phyloP scores from a whole-genome alignment of 208 protist genomes.

The Blastocrithidia nonstop region DNA sequence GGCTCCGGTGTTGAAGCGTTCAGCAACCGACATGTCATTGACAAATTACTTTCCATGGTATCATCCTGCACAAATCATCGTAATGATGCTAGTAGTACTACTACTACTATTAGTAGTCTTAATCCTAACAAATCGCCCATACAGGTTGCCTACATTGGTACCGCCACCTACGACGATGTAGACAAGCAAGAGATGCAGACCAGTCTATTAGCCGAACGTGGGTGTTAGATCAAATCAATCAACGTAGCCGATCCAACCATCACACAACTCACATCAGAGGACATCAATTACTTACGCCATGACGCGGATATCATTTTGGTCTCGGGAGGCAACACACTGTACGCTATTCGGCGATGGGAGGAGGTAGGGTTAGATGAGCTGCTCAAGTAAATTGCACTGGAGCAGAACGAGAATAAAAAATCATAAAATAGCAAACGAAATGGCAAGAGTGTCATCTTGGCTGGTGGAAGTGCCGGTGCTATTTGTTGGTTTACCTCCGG shows the following conservation, averaged over 20 bases:
- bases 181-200: constrained; percentile 19
- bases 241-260: constrained; percentile 34
- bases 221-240: constrained; percentile 33
- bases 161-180: constrained; percentile 75
- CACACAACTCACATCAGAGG: constrained; percentile 7
- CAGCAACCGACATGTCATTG: constrained; percentile 20
- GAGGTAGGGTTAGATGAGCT: constrained; percentile 50
- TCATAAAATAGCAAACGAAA: too few species aligned
- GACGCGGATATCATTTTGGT: constrained; percentile 63
- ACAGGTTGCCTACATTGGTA: constrained; percentile 70
- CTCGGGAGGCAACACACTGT: constrained; percentile 84
- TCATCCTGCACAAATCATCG: constrained; percentile 10
- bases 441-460: constrained; percentile 56
- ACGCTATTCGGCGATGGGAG: constrained; percentile 77
- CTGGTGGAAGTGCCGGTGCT: constrained; percentile 75
- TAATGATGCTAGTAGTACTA: neutral
- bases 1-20: constrained; percentile 46
- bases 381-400: constrained; percentile 18
- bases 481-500: constrained; percentile 84
- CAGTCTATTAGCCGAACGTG: constrained; percentile 17
- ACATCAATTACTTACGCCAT: constrained; percentile 14
- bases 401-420: constrained; percentile 4
- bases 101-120: too few species aligned
- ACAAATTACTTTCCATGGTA: constrained; percentile 41
- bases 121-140: constrained; percentile 12